Base-by-base conservation (phyloP, 257 asterid species). In the Craterostigma plantagineum region DNA sequence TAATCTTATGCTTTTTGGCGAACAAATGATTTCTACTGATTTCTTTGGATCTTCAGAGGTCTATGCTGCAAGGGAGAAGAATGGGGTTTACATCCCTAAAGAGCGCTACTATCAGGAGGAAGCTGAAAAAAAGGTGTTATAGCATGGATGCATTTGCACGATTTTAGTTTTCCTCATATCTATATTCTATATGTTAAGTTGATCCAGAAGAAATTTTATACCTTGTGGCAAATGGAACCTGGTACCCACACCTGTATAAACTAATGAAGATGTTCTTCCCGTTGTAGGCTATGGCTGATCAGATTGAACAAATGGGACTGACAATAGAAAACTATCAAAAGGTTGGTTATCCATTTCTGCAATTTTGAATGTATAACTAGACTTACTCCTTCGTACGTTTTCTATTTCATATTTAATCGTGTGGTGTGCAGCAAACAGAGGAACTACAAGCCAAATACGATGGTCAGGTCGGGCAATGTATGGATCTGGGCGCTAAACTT, bases 31-130 rank as follows among this genome's bases (percentile, higher is more conserved):
- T 10, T n/a, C 11, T 18, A 17, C 33, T 16, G 47, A 10, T 49
- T 35, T 8, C 16, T 43, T 38, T 33, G 34, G 27, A 30, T 14
- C 23, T 39, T 17, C 46, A 81, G 93, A 81, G 79, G 83, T 77
- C 37, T 74, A 77, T 57, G 93, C 93, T 48, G 68, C 92, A 16
- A 66, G 93, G 38, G 92, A 81, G 57, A 81, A 77, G 62, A 71
- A 64, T 46, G 93, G 93, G n/a, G 83, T 81, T 27, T 77, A 81
- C 57, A 74, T 81, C 33, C 93, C 93, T 38, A 81, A 71, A 55
- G 92, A 81, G 34, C 70, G 87, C 23, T 77, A 77, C 48, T 67
- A 63, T 55, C 83, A 71, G 56, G 93, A 81, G 56, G 93, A 81
- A 65, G 57, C 54, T 52, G 91, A 81, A 46, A 59, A 63, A 52